Conservation (phyloP, 768 basidiomycete genomes). For the Kwoniella mangroviensis region DNA sequence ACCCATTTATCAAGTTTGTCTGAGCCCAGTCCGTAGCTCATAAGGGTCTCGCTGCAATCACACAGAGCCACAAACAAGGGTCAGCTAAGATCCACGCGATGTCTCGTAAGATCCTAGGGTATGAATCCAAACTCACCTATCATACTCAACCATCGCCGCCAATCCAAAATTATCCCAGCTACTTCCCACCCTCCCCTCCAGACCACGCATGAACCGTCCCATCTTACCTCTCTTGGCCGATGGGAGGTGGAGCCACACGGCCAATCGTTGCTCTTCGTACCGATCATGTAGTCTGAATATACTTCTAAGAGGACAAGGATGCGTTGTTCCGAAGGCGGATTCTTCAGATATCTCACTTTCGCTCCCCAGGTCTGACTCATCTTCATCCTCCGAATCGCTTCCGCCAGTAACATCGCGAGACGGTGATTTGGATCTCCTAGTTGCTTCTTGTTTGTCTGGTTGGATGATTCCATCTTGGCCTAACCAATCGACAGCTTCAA, state of each 20-base stretch:
- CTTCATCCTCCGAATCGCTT: slow-evolving; percentile 9
- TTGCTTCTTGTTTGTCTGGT: neutral
- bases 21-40: slow-evolving; percentile 30
- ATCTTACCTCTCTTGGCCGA: slow-evolving; percentile 31
- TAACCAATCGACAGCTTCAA: slow-evolving; percentile 33
- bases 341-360: slow-evolving; percentile 12
- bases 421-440: neutral
- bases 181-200: slow-evolving; percentile 31
- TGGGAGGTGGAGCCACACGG: slow-evolving; percentile 42
- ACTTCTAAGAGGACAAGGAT: slow-evolving; percentile 36
- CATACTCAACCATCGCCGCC: slow-evolving; percentile 33
- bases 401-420: neutral
- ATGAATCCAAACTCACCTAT: slow-evolving; percentile 35
- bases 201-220: slow-evolving; percentile 42
- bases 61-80: slow-evolving; percentile 4
- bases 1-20: slow-evolving; percentile 51
- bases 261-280: slow-evolving; percentile 49
- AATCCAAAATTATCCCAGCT: slow-evolving; percentile 46
- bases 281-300: slow-evolving; percentile 47
- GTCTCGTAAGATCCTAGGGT: neutral
- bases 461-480: slow-evolving; percentile 6
- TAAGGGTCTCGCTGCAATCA: slow-evolving; percentile 13
- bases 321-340: slow-evolving; percentile 4
- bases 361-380: neutral
- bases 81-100: neutral